Base-by-base conservation (phyloP, 2,329 filamentous ascomycete genomes). In the Ceratocystis smalleyi region DNA sequence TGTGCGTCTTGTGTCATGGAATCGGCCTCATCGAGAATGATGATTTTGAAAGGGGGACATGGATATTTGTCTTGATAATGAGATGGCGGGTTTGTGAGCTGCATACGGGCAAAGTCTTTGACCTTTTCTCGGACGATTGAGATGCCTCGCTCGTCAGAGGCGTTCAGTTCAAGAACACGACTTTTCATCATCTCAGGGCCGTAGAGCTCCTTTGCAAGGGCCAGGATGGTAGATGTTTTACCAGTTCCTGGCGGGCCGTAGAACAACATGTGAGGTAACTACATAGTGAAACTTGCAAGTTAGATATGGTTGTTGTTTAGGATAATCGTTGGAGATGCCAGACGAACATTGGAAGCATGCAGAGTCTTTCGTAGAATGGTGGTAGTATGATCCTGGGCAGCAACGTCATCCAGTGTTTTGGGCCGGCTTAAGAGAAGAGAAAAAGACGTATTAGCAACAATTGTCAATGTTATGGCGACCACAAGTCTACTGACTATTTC, bases 1-100 rank as follows among this genome's bases (percentile, higher is more conserved):
- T 99, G 94, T 12, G 94, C 94, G 76, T 99, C 95, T 74, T 97
- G 92, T 47, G 94, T 99, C 92, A 99, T 97, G 69, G 88, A 94
- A 74, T 99, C 94, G 69, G 94, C 94, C 77, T 99, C 94, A 75
- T 99, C 94, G 66, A 99, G 84, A 67, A 99, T 90, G 72, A 99
- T 92, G 73, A 99, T 96, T 78, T 99, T 99, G 79, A 96, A 99
- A 0, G 94, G 94, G 24, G 94, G 94, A 73, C 92, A 97, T 0
- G 94, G 91, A 71, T 95, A 96, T 72, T 86, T 76, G 66, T 79
- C 75, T 75, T 83, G 78, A 77, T 88, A 82, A 70, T 85, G 77
- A 67, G 85, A 75, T 0, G 89, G 85, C 1, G 89, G 85, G 69
- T 95, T 90, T 35, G 88, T 91, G 67, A 97, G 83, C 74, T 96